A percentile compares a stretch with the other conserved stretches of the same genome.
Evolutionary conservation across 495 filamentous ascomycete genomes (phyloP).

Genomic region (Ascobolus immersus): DNA sequence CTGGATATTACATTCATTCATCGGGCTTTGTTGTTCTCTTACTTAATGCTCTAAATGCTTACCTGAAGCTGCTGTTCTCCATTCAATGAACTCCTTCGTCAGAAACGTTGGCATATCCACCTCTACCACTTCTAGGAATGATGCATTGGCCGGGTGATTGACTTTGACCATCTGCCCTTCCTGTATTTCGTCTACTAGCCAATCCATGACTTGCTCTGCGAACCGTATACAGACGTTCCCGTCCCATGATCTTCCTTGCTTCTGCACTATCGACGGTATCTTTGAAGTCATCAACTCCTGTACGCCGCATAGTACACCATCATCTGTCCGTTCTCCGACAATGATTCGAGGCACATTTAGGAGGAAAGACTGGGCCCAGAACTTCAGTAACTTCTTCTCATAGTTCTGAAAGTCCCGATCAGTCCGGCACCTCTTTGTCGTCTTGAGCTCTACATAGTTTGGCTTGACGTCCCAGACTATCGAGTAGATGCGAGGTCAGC

Average conservation of each 20-base stretch:
- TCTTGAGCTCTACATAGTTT: conserved; percentile 82
- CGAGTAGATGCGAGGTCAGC: conserved; percentile 7
- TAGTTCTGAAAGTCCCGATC: conserved; percentile 44
- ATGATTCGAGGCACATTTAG: conserved; percentile 79
- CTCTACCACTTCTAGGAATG: background rate
- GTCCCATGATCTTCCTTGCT: conserved; percentile 47
- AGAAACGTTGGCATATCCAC: conserved; percentile 2
- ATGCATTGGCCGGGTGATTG: conserved; percentile 29
- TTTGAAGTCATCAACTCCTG: conserved; percentile 52
- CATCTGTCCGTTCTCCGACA: conserved; percentile 54
- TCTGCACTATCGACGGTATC: conserved; percentile 49
- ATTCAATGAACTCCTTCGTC: conserved; percentile 3
- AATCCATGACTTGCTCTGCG: conserved; percentile 46
- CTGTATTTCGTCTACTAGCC: conserved; percentile 20
- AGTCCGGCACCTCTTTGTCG: conserved; percentile 39
- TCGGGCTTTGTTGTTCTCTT: too few species aligned
- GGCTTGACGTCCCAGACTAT: conserved; percentile 69
- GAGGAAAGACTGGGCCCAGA: conserved; percentile 90
- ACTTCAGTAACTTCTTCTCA: conserved; percentile 75
- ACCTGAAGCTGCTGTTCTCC: too few species aligned
- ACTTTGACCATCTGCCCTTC: conserved; percentile 67
- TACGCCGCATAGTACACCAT: conserved; percentile 43
- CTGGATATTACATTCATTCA: too few species aligned
- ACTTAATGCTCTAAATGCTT: too few species aligned
- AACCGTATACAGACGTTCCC: conserved; percentile 83